Evolutionary conservation across 2,329 filamentous ascomycete species (phyloP).

Genomic region (Aschersonia sp.): DNA sequence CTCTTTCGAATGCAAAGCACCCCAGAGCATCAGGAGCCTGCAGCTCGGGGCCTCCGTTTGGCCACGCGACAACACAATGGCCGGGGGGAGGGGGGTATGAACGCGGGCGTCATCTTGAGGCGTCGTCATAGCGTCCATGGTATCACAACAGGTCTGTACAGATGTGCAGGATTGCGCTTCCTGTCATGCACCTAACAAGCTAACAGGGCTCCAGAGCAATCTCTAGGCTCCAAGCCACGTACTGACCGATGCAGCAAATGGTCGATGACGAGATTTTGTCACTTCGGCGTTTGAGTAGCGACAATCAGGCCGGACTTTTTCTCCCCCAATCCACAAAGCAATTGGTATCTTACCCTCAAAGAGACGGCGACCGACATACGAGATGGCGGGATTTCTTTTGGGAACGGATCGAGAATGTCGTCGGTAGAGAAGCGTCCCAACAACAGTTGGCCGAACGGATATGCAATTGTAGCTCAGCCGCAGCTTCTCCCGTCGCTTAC

Average conservation of each 20-base stretch:
- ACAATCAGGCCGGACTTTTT: no score
- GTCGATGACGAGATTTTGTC: no score
- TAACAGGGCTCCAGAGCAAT: neutral
- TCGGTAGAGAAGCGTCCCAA: neutral
- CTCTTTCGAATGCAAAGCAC: neutral
- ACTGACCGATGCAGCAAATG: neutral
- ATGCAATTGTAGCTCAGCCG: slow-evolving; percentile 2
- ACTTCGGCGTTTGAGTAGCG: no score
- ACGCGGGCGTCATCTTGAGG: slow-evolving; percentile 1
- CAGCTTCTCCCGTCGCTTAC: neutral
- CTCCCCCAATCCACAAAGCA: no score
- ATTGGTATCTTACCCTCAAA: no score
- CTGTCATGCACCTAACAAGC: neutral
- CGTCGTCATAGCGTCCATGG: slow-evolving; percentile 2
- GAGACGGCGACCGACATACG: no score
- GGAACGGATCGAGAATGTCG: no score
- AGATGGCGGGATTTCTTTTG: no score
- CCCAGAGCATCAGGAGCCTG: neutral
- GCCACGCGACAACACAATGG: slow-evolving; percentile 3
- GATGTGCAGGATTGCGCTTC: neutral
- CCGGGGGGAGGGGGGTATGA: neutral
- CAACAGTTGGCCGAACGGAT: neutral
- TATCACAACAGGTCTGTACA: slow-evolving; percentile 3
- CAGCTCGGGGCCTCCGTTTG: slow-evolving; percentile 4
- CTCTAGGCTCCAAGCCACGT: neutral